Base-by-base conservation (phyloP, 1,284 basidiomycete genomes). In the Fomitopsis palustris region DNA sequence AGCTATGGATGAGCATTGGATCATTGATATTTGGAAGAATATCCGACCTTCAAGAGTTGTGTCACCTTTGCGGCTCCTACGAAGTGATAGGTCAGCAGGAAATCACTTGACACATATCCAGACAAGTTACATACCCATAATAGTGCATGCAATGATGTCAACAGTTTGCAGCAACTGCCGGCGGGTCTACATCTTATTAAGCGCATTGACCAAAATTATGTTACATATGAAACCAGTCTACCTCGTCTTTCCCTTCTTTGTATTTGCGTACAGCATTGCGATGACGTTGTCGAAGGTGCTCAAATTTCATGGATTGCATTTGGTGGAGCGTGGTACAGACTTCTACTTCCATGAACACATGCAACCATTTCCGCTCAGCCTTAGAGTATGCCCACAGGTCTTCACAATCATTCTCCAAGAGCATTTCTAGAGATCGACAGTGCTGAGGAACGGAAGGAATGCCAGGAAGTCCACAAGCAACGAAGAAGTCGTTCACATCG, bases 131-230 rank as follows among this genome's bases (percentile, higher is more conserved):
- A 39, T 60, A 79, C 83, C 82, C 14, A 84, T 90, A 0, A 88
- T 90, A 0, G 88, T 91, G 61, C 87, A 88, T 10, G 85, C 89
- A 54, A 91, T 81, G 19, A 91, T 79, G 63, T 88, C 80, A 0
- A 81, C 75, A n/a, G 78, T 72, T 9, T 69, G 64, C 2, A 88
- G 74, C 0, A 86, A 72, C n/a, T 77, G 72, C 14, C 80, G 76
- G 12, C 80, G 76, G 54, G 58, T 55, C 63, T 64, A 49, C 31
- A 47, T 27, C 1, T 8, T 19, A 16, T 17, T 58, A 4, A 58
- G 29, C 23, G 16, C 3, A 14, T 33, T 53, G 17, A 16, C 21
- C 27, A 29, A n/a, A 49, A 21, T 8, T 16, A 45, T 51, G 42
- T 19, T 60, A n/a, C n/a, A n/a, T n/a, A n/a, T n/a, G n/a, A 57